Base-by-base conservation (phyloP, 371 early-diverging fungal genomes). In the Syncephalastrum sp. region DNA sequence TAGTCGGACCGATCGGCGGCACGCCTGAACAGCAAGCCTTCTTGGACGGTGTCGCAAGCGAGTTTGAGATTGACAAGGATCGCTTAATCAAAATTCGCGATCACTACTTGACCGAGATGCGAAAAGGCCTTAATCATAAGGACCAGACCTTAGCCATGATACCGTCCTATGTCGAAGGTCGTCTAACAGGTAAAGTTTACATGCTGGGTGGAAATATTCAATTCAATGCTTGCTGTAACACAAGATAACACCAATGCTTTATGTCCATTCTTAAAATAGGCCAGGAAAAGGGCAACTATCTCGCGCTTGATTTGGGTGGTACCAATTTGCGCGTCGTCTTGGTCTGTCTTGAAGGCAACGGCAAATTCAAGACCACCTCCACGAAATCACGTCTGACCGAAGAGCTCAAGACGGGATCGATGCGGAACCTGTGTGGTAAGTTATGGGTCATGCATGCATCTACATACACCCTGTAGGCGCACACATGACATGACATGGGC, bases 271-370 rank as follows among this genome's bases (percentile, higher is more conserved):
- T 33, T 33, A 33, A 33, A 16, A 81, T 74, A 42, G 92, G 92
- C 45, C 62, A 82, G 64, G 96, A 96, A 73, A 77, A 74, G 25
- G 96, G 95, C 38, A 72, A 84, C 29, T 93, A 81, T 70, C 78
- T 97, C 47, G 94, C 95, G n/a, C 79, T 97, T 54, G 97, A 97
- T 67, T 77, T 97, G 47, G 97, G 96, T 55, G 97, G 96, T 38
- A 91, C 95, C 59, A 93, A 96, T 67, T 81, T 96, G 57, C 85
- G 97, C n/a, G 92, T 96, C 1, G 92, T 92, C 50, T 81, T 87
- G 55, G 90, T 96, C 15, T 78, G 77, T 23, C 82, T 96, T 15
- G 68, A 82, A 55, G 94, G 94, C 21, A 64, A 77, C 57, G 85
- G 91, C 47, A 68, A 83, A 44, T 73, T 82, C 55, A 70, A 65